Base-by-base conservation (phyloP, 2,329 filamentous ascomycete genomes). In the Aureobasidium vineae region DNA sequence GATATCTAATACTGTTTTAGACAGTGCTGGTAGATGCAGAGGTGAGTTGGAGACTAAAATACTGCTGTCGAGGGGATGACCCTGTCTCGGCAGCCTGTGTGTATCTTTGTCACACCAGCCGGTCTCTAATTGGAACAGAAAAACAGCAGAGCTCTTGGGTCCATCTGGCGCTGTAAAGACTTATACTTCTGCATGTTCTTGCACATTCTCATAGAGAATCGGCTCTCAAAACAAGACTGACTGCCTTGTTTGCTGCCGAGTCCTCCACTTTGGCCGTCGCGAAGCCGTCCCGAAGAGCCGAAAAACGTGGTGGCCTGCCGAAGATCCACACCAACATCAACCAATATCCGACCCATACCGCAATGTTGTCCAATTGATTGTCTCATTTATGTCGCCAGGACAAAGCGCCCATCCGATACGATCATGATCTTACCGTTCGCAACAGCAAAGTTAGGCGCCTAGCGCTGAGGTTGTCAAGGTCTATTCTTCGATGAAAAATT, bases 361-460 rank as follows among this genome's bases (percentile, higher is more conserved):
- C 40, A 33, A 33, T 47, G 26, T 21, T 33, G 15, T 38, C 28
- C 41, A 21, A 45, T 61, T 61, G 41, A 49, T 61, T 61, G 57
- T 61, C 43, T 61, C 57, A 49, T 49, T 19, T 36, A 16, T 61
- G 57, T 61, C 43, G 57, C 56, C 26, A 61, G 41, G 40, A 49
- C 38, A 49, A 61, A 49, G 41, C 28, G 31, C 57, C 28, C 19
- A 26, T 43, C 13, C 54, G 40, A 49, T 49, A 36, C 19, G 57
- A 47, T 49, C 57, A 61, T 61, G 57, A 49, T 47, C 57, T 49
- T 38, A 47, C 41, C 57, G 43, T 61, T 49, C 57, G 5, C 57
- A 19, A 60, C 41, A 38, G 57, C 41, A 49, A 61, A 47, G 41
- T 61, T 49, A 33, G n/a, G 19, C n/a, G 28, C n/a, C 21, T 61